Evolutionary conservation across 371 early-diverging fungal species (phyloP), one percentile per base, ranked within the genome.

Genomic region (Fennellomyces sp.): DNA sequence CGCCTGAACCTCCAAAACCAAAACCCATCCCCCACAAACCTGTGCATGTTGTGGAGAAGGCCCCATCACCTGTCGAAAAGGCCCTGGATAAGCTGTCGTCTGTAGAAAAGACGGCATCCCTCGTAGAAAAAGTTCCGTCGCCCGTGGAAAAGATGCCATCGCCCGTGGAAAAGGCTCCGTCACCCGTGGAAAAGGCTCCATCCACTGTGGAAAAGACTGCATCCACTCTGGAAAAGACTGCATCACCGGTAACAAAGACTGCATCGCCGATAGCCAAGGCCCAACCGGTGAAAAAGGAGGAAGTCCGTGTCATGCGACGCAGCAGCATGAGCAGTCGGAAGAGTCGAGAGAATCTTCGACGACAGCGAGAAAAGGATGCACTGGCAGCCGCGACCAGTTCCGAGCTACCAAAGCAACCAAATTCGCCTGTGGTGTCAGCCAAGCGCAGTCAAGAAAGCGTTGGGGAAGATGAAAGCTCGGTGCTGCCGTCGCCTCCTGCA

Each of bases 321-420:
- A 60, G 72, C 25, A 77, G 78, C 55, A 51, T 65, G 27, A 72
- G 78, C 38, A 74, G 52, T 27, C 50, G 60, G 60, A 73, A 74
- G 51, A 77, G 78, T 41, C 61, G 78, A 1, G 74, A 77, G 27
- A 73, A 63, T 25, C 35, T 77, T 11, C 68, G 74, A 6, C 63
- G 63, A 0, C 56, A 56, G 33, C 55, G 60, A 2, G 61, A 60
- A 30, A 49, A 52, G 55, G 61, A 66, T 15, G 30, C 51, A 17
- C 51, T 31, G 2, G 30, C 51, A 4, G 17, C n/a, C 13, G 51
- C 31, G 15, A n/a, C 51, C 3, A 28, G 29, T 5, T 19, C 51
- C 3, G 12, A 50, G n/a, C 28, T 28, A 15, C 51, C 28, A 15
- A 28, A 66, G 53, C 60, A 61, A 17, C 51, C 55, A 56, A 56